phyloP scores from a whole-genome alignment of 305 asterid genomes.

The Solanum hybrid region DNA sequence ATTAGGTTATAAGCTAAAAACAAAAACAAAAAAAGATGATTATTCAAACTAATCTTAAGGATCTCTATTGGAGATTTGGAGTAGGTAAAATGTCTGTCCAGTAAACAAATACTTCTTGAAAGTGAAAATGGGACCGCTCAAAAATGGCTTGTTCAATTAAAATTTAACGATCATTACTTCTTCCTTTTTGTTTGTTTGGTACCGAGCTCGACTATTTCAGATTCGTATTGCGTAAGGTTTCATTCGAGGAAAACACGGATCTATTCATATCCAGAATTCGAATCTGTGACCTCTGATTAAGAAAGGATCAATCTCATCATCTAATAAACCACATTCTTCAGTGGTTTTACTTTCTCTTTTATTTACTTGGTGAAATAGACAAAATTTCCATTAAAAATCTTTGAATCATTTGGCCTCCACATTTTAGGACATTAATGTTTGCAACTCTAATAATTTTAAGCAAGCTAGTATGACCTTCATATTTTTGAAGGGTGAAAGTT shows the following conservation, averaged over 20 bases:
- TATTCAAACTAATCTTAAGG: neutral
- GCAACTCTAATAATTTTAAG: neutral
- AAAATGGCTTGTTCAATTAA: neutral
- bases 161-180: neutral
- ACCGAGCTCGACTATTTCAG: fast-evolving
- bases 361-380: neutral
- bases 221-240: fast-evolving
- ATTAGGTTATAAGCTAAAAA: neutral
- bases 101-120: neutral
- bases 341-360: neutral
- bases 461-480: neutral
- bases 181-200: neutral
- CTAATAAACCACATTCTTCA: neutral
- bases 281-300: fast-evolving
- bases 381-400: neutral
- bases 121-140: neutral
- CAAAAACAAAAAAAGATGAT: neutral
- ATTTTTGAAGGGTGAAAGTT: neutral
- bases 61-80: neutral
- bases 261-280: neutral
- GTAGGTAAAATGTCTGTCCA: neutral
- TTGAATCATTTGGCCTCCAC: neutral
- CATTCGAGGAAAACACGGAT: neutral
- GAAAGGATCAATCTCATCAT: neutral
- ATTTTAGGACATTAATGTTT: neutral